Evolutionary conservation across 768 basidiomycete genomes (phyloP).

Genomic region (Rhizopogon salebrosus): DNA sequence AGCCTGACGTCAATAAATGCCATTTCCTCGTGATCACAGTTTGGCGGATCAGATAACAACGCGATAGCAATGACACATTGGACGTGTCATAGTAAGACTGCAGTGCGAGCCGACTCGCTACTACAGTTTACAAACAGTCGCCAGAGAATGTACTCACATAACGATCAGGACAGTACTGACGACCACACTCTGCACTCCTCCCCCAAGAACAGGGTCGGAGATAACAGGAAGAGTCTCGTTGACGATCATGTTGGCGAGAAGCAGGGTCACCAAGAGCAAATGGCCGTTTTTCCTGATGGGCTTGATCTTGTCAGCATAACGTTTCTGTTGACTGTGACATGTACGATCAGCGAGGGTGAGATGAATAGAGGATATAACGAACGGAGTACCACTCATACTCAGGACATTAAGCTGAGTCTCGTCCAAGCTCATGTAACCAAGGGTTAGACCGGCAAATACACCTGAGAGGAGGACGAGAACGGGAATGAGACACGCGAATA

Average conservation of each 20-base stretch:
- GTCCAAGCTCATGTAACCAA: conserved; percentile 91
- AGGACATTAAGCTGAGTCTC: conserved; percentile 88
- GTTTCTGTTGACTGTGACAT: conserved; percentile 61
- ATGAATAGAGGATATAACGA: conserved; percentile 22
- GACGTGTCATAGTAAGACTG: too few species aligned
- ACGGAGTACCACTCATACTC: conserved; percentile 81
- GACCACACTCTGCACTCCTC: conserved; percentile 71
- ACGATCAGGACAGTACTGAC: conserved; percentile 83
- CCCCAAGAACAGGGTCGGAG: conserved; percentile 73
- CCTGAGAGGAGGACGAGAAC: conserved; percentile 79
- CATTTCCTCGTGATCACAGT: neutral
- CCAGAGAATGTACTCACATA: conserved; percentile 51
- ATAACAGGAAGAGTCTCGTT: conserved; percentile 87
- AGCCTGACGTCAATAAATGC: neutral
- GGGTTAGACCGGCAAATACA: conserved; percentile 85
- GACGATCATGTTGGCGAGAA: conserved; percentile 88
- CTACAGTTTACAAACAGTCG: neutral
- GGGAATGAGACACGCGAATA: conserved; percentile 64
- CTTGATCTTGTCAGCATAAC: conserved; percentile 79
- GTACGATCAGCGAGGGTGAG: neutral
- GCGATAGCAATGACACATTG: neutral
- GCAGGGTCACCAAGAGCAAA: conserved; percentile 74
- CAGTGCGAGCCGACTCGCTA: neutral
- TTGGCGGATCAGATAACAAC: neutral
- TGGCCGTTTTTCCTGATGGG: conserved; percentile 84